Evolutionary conservation across 106 monocot genomes (phyloP).

Genomic region (Triglochin maritima): DNA sequence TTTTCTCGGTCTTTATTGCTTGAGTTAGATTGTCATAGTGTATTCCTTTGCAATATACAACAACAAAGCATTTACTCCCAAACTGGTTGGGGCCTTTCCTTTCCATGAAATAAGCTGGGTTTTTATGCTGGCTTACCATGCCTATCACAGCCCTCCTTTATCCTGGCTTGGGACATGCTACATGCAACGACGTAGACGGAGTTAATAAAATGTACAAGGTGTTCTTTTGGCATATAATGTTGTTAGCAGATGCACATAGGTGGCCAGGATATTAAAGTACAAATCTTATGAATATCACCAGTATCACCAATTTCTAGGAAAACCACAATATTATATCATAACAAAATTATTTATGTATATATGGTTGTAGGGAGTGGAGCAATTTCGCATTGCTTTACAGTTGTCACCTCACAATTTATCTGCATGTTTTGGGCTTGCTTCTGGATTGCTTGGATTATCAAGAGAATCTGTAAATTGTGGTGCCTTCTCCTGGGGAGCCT

Average conservation of each 20-base stretch:
- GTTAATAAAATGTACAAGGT: background rate
- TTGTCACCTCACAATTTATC: conserved; percentile 55
- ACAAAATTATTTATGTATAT: background rate
- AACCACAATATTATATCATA: no score
- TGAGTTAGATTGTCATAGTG: no score
- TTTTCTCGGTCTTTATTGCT: background rate
- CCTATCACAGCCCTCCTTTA: background rate
- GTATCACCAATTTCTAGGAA: no score
- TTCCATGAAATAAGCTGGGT: no score
- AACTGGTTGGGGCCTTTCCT: no score
- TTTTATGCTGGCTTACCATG: no score
- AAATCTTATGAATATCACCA: no score
- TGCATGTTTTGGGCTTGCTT: conserved; percentile 85
- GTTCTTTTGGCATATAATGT: no score
- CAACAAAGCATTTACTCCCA: no score
- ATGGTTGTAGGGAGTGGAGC: conserved; percentile 60
- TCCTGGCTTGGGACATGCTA: background rate
- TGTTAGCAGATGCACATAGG: no score
- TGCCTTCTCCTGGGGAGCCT: conserved; percentile 74
- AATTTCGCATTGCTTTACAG: conserved; percentile 54
- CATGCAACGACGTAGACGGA: background rate
- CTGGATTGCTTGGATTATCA: conserved; percentile 64
- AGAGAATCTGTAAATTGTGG: conserved; percentile 67
- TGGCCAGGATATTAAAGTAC: no score
- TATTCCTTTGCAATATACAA: no score